Conservation (phyloP, 805 yeast genomes). For the Candida corydali region DNA sequence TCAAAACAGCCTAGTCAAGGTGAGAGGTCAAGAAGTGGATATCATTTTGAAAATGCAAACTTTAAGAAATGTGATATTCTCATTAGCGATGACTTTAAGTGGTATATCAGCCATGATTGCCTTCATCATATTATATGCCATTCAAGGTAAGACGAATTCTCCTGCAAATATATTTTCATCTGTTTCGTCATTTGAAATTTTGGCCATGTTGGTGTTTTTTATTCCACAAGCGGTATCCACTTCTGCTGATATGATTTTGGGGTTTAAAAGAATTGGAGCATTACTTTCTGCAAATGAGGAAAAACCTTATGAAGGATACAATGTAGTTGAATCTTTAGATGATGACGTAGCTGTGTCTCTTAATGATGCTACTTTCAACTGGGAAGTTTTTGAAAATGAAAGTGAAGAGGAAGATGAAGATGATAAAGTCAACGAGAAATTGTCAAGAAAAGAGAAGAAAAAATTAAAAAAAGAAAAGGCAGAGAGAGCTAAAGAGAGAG, state of each 20-base stretch:
- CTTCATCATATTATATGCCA: conserved; percentile 28
- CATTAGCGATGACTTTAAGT: conserved; percentile 62
- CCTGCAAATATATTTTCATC: conserved; percentile 67
- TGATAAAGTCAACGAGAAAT: conserved; percentile 8
- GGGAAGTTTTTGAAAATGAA: conserved; percentile 45
- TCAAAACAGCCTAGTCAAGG: conserved; percentile 44
- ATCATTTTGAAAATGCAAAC: conserved; percentile 58
- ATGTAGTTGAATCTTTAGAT: conserved; percentile 3
- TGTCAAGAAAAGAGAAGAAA: conserved; percentile 20
- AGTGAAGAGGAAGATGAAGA: conserved; percentile 14
- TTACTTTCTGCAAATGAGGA: conserved; percentile 42
- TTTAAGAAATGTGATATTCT: conserved; percentile 54
- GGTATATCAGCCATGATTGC: conserved; percentile 61
- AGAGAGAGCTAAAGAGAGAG: conserved; percentile 8
- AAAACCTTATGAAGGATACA: conserved; percentile 14
- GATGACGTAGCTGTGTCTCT: conserved; percentile 40
- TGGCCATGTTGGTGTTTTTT: conserved; percentile 56
- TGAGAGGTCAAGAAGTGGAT: conserved; percentile 56
- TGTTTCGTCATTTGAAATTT: conserved; percentile 55
- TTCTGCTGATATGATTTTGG: conserved; percentile 60
- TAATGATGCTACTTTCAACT: conserved; percentile 54
- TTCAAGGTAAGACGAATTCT: conserved; percentile 20
- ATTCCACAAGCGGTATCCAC: conserved; percentile 64
- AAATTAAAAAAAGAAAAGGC: conserved; percentile 8
- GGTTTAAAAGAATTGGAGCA: conserved; percentile 51